A percentile compares a stretch with the other conserved stretches of the same genome.
Conservation (phyloP, 2,329 filamentous ascomycete genomes). For the Cercospora berteroae region DNA sequence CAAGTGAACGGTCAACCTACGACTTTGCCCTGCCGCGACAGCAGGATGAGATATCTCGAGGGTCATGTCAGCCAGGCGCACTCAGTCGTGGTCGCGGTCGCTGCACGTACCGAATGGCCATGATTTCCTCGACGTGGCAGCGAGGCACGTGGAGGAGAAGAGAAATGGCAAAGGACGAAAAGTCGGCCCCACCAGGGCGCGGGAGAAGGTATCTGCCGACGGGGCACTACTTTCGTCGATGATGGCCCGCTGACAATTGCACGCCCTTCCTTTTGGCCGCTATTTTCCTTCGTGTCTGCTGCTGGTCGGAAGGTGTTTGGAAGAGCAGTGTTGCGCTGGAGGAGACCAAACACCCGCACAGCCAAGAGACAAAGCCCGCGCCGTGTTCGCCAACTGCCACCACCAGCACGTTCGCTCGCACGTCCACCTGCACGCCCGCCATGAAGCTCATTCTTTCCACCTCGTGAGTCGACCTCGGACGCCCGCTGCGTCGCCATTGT, state of each 20-base stretch:
- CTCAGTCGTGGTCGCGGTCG: not conserved
- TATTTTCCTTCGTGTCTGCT: not conserved
- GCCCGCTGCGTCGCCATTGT: conserved; percentile 7
- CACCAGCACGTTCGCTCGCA: not conserved
- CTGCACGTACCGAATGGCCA: conserved; percentile 55
- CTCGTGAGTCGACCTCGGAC: conserved; percentile 58
- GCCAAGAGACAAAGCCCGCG: conserved; percentile 7
- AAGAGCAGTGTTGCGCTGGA: not conserved
- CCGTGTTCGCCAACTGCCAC: conserved; percentile 7
- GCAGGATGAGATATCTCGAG: conserved; percentile 87
- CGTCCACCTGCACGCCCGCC: conserved; percentile 35
- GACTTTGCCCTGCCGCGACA: conserved; percentile 98
- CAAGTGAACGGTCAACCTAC: conserved; percentile 56
- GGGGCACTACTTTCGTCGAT: conserved; percentile 2
- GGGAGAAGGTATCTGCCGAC: conserved; percentile 5
- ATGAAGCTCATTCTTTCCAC: conserved; percentile 84
- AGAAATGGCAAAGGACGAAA: conserved; percentile 5
- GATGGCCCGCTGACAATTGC: conserved; percentile 3
- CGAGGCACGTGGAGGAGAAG: conserved; percentile 6
- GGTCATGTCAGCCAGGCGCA: conserved; percentile 22
- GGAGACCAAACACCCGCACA: not conserved
- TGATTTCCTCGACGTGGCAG: conserved; percentile 29
- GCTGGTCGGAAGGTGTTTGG: not conserved
- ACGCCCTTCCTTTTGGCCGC: not conserved
- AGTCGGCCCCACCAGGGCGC: conserved; percentile 1